Evolutionary conservation across 2,329 filamentous ascomycete genomes (phyloP), one percentile per base, ranked within the genome.

Genomic region (Calonectria henricotiae): DNA sequence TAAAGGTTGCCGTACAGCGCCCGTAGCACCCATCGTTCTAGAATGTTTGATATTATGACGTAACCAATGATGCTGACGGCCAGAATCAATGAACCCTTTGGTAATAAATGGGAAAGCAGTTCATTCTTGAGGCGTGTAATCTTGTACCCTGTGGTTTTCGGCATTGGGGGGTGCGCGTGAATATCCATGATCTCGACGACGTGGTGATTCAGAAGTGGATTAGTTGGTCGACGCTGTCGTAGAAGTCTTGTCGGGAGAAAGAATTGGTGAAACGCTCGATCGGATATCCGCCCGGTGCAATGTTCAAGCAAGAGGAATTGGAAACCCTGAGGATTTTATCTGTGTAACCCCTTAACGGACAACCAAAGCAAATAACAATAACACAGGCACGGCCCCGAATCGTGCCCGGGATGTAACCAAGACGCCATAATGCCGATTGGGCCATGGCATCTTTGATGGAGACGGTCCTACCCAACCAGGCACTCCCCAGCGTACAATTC

Each of bases 111-210:
- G 32, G 51, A 39, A 39, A 58, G 51, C 32, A 9, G n/a, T 15
- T 58, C 51, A 15, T 32, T 58, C 51, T 58, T 58, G 51, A 58
- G 51, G 7, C 23, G 35, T 12, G 32, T 58, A 58, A 58, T 58
- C 51, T 58, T 58, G 20, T 58, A 32, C 6, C n/a, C 9, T 6
- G 5, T 17, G n/a, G 5, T 6, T 6, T 9, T 58, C 20, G 51
- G 17, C 51, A 9, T n/a, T 11, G 25, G 11, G 15, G 20, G 6
- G 9, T 37, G 20, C 6, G 9, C 41, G 9, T 15, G 7, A 23
- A 8, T n/a, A 17, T 46, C 13, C 51, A 58, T 58, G 35, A 25
- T 58, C 32, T 30, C 4, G 12, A 35, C 5, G 5, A 55, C n/a
- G 30, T n/a, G 20, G 49, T 27, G 32, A 58, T 55, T 32, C 49